A percentile compares a stretch with the other conserved stretches of the same genome.
phyloP scores from a whole-genome alignment of 2,329 filamentous ascomycete species.

The Sporothrix brasiliensis region DNA sequence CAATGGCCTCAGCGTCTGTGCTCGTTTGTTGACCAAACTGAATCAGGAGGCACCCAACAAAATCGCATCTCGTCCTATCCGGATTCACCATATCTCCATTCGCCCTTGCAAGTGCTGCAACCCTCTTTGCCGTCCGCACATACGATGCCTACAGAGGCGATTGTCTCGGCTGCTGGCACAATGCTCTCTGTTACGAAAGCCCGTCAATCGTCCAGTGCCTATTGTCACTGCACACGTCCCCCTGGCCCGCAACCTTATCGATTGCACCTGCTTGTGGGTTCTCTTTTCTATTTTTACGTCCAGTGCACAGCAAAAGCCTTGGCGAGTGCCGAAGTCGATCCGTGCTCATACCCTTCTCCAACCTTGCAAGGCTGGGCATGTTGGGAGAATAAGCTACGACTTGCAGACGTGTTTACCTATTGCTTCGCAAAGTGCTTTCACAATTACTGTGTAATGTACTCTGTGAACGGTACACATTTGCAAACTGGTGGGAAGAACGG shows the following conservation, averaged over 20 bases:
- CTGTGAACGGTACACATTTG: neutral
- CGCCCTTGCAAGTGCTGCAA: neutral
- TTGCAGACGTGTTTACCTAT: neutral
- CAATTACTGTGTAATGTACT: neutral
- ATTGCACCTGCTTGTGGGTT: neutral
- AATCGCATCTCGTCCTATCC: neutral
- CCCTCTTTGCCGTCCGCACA: slow-evolving; percentile 9
- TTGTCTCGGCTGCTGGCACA: neutral
- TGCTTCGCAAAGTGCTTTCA: neutral
- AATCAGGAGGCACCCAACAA: slow-evolving; percentile 9
- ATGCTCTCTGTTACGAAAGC: neutral
- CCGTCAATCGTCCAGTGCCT: neutral
- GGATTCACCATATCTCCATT: neutral
- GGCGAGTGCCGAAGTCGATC: neutral
- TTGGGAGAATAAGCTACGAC: slow-evolving; percentile 12
- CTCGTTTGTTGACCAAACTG: slow-evolving; percentile 6
- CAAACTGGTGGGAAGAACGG: neutral
- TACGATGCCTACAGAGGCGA: neutral
- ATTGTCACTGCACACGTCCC: neutral
- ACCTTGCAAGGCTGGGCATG: slow-evolving; percentile 13
- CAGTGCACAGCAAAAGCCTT: neutral
- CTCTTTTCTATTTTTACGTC: slow-evolving; percentile 19
- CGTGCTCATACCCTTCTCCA: neutral
- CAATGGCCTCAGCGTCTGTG: neutral
- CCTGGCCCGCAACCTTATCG: neutral